These are phyloP conservation scores for Colletotrichum echinochloae DNA, from an alignment of 2,329 filamentous ascomycete species.

Conservation along the genomic window DNA sequence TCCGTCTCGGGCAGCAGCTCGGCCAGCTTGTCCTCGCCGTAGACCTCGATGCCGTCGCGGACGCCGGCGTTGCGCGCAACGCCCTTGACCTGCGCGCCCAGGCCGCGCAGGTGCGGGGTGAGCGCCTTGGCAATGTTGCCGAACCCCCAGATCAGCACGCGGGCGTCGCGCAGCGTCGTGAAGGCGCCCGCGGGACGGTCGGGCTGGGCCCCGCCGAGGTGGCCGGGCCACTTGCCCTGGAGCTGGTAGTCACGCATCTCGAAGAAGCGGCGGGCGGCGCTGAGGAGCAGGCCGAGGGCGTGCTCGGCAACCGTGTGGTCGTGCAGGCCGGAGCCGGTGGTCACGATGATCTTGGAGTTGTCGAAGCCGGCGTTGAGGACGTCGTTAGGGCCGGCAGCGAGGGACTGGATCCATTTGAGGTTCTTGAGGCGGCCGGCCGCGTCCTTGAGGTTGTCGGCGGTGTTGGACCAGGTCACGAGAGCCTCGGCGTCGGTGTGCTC, in stretches of 20 bases:
- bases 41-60: slow-evolving; percentile 69
- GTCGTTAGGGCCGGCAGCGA: slow-evolving; percentile 75
- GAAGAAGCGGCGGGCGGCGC: slow-evolving; percentile 67
- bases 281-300: slow-evolving; percentile 68
- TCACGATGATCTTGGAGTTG: slow-evolving; percentile 60
- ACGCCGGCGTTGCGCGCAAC: slow-evolving; percentile 69
- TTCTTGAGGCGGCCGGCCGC: slow-evolving; percentile 66
- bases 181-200: slow-evolving; percentile 68
- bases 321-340: slow-evolving; percentile 73
- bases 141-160: slow-evolving; percentile 72
- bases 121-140: slow-evolving; percentile 75
- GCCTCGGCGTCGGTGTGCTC: slow-evolving; percentile 69
- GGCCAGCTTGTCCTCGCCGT: slow-evolving; percentile 64
- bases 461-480: slow-evolving; percentile 73
- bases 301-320: slow-evolving; percentile 75
- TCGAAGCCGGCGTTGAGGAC: slow-evolving; percentile 72
- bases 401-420: slow-evolving; percentile 74
- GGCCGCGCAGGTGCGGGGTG: slow-evolving; percentile 63
- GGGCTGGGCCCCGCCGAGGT: slow-evolving; percentile 71
- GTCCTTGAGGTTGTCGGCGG: slow-evolving; percentile 67
- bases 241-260: slow-evolving; percentile 73
- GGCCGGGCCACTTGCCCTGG: slow-evolving; percentile 67
- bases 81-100: slow-evolving; percentile 70
- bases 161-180: slow-evolving; percentile 69
- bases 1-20: slow-evolving; percentile 68